A percentile compares a stretch with the other conserved stretches of the same genome.
Evolutionary conservation across 352 stramenopile species (phyloP).

Genomic region (Thalassiosira hispida): DNA sequence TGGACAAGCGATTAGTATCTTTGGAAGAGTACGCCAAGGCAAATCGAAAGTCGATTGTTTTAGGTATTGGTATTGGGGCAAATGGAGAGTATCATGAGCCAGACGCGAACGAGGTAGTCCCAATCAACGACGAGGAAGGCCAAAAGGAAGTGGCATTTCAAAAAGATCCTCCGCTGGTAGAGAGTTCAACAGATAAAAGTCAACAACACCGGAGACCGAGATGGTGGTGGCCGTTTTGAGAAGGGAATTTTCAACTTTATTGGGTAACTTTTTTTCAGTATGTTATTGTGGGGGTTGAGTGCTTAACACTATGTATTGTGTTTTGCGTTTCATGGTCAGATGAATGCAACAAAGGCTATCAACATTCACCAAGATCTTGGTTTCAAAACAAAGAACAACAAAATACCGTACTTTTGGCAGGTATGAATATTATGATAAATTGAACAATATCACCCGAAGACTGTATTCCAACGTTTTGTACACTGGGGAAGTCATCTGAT

Average conservation of each 20-base stretch:
- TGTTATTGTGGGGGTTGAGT: too few species aligned
- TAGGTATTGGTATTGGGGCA: constrained; percentile 29
- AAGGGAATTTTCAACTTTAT: neutral
- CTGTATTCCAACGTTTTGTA: too few species aligned
- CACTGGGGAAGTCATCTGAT: too few species aligned
- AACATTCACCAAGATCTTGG: too few species aligned
- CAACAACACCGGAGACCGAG: constrained; percentile 9
- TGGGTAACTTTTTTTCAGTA: too few species aligned
- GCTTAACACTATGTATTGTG: too few species aligned
- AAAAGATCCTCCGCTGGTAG: neutral
- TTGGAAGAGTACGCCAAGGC: constrained; percentile 75
- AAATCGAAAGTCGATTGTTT: constrained; percentile 50
- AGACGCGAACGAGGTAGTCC: constrained; percentile 34
- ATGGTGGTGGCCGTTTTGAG: constrained; percentile 47
- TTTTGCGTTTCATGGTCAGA: too few species aligned
- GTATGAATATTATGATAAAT: too few species aligned
- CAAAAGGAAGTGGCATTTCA: constrained; percentile 1
- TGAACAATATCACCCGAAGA: too few species aligned
- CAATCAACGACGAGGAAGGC: constrained; percentile 40
- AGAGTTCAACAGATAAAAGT: neutral
- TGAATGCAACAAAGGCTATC: too few species aligned
- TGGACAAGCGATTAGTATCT: constrained; percentile 74
- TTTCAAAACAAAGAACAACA: too few species aligned
- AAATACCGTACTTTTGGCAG: too few species aligned
- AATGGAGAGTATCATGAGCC: constrained; percentile 47